Conservation (phyloP, 2,329 filamentous ascomycete species). For the Camillea tinctor region DNA sequence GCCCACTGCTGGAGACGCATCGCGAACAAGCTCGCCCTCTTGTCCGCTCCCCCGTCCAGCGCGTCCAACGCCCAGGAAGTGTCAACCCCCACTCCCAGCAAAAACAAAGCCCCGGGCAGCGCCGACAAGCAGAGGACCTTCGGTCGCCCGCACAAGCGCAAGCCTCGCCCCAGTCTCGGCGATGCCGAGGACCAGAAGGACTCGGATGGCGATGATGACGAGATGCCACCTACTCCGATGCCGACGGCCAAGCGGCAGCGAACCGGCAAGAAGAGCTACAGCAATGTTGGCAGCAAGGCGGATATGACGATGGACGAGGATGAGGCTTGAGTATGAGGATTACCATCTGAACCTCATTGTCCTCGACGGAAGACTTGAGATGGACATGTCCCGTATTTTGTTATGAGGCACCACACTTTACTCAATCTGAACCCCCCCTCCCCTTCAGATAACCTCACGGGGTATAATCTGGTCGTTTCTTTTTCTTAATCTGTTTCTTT, state of each 20-base stretch:
- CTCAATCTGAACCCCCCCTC: too few relatives aligned
- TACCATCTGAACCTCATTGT: neutral
- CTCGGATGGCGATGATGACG: neutral
- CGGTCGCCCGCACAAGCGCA: neutral
- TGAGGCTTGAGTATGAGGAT: neutral
- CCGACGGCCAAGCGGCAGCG: too few relatives aligned
- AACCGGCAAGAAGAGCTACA: too few relatives aligned
- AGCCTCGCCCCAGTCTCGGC: neutral
- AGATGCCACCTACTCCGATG: too few relatives aligned
- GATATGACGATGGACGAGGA: neutral
- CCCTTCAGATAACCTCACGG: too few relatives aligned
- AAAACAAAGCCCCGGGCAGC: neutral
- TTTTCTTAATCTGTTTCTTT: neutral
- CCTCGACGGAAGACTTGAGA: too few relatives aligned
- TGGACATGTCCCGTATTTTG: too few relatives aligned
- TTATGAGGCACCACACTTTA: neutral
- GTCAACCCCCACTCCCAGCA: neutral
- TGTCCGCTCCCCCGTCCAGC: neutral
- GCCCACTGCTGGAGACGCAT: conserved; percentile 13
- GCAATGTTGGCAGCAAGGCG: too few relatives aligned
- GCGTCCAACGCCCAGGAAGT: neutral
- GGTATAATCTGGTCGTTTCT: too few relatives aligned
- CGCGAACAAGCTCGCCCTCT: conserved; percentile 11
- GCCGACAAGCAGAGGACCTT: neutral
- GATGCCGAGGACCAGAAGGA: neutral